phyloP scores from a whole-genome alignment of 129 eudicot species.

The Chrysanthemum lavandulifolium region DNA sequence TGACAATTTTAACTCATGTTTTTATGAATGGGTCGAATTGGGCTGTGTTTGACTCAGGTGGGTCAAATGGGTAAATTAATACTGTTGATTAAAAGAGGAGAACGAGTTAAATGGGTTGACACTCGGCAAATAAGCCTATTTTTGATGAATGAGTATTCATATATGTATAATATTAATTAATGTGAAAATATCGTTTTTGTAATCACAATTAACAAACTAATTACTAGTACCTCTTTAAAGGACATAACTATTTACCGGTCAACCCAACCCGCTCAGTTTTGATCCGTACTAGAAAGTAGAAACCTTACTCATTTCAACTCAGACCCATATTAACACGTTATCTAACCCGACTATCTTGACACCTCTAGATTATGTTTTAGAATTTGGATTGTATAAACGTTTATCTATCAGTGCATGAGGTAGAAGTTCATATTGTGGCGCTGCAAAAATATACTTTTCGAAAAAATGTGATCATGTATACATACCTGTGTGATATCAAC shows the following conservation, averaged over 20 bases:
- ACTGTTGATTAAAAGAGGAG: neutral
- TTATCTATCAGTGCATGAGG: neutral
- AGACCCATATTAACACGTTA: neutral
- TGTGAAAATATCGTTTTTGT: neutral
- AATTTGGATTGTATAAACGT: neutral
- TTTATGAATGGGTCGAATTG: neutral
- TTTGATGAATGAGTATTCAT: neutral
- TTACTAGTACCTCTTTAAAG: neutral
- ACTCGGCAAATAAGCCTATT: neutral
- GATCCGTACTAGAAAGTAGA: neutral
- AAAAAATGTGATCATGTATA: neutral
- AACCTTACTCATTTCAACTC: neutral
- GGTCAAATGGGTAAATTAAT: neutral
- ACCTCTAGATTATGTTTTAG: neutral
- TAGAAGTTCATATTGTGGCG: neutral
- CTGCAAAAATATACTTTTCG: too few relatives aligned
- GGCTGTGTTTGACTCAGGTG: neutral
- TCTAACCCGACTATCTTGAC: neutral
- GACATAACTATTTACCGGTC: neutral
- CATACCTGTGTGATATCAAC: slow-evolving; percentile 25
- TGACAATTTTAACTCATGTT: neutral
- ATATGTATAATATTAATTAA: neutral
- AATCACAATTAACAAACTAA: neutral
- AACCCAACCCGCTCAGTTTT: neutral
- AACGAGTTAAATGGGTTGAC: neutral